Percentiles rank a stretch among this genome's conserved stretches.
Conservation (phyloP, 257 asterid genomes). For the Gynochthodes officinalis region DNA sequence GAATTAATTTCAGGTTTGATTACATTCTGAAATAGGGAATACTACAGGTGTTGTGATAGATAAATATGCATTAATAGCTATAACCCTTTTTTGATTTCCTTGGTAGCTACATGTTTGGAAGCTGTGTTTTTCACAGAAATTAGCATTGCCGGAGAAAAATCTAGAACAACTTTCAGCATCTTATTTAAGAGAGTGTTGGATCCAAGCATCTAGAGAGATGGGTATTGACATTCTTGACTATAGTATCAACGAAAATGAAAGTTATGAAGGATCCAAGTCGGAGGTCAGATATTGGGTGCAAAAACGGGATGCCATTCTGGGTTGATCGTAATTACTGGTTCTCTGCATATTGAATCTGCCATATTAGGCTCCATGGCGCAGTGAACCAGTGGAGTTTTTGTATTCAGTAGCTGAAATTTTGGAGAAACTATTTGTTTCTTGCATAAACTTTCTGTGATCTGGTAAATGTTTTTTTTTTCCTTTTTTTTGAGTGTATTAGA, state of each 20-base stretch:
- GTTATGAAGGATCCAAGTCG: constrained; percentile 31
- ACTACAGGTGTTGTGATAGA: not conserved
- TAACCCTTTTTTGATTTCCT: not conserved
- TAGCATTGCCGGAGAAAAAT: constrained; percentile 68
- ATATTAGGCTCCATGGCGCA: constrained; percentile 39
- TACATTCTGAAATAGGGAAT: not conserved
- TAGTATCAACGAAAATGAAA: constrained; percentile 22
- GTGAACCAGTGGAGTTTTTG: constrained; percentile 19
- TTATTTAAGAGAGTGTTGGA: constrained; percentile 53
- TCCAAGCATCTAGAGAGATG: constrained; percentile 51
- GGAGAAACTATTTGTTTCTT: too few relatives aligned
- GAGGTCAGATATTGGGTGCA: constrained; percentile 39
- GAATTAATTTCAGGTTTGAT: constrained; percentile 67
- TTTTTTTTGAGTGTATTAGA: too few relatives aligned
- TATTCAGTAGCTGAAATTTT: too few relatives aligned
- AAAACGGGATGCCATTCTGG: constrained; percentile 34
- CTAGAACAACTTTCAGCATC: constrained; percentile 62
- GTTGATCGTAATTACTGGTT: constrained; percentile 64
- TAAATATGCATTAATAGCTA: not conserved
- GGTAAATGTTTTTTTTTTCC: too few relatives aligned
- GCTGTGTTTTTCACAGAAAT: constrained; percentile 69
- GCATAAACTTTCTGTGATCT: too few relatives aligned
- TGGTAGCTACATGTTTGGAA: constrained; percentile 55
- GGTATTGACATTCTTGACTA: constrained; percentile 33
- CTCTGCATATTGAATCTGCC: constrained; percentile 77